Base-by-base conservation (phyloP, 2,329 filamentous ascomycete species). In the Fusarium goolgardi region DNA sequence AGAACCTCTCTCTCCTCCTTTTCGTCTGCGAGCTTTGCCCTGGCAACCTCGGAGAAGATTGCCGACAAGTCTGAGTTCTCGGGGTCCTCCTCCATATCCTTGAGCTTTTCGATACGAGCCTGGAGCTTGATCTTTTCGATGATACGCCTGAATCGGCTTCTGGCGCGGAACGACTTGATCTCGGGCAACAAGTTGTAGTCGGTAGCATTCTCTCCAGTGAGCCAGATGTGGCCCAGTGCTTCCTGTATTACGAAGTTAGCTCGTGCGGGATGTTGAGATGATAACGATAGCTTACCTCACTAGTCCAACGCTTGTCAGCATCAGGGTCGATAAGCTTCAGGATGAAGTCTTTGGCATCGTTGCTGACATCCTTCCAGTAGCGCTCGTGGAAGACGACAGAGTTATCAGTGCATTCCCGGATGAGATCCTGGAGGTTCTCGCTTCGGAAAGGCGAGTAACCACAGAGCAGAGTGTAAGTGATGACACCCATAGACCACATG, bases 401-500 rank as follows among this genome's bases (percentile, higher is more conserved):
- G 40, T 89, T 91, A 65, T 87, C 89, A 74, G 88, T 93, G 82
- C 94, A 98, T 81, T 99, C 96, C 67, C 97, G 93, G 71, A 99
- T 96, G 70, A 99, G 85, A 75, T 98, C 96, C 70, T 91, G 87
- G 49, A 99, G 85, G 75, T 92, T 97, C 83, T 99, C 96, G 65
- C 94, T 96, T 71, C 96, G 90, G 87, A 99, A 99, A 21, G 96
- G 96, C 44, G 95, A 97, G 83, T 99, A 99, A 72, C 96, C 96
- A 78, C 96, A 99, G 52, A 99, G 91, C 29, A 99, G 86, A 18
- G 96, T 99, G 81, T 99, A 99, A 41, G 96, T 98, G 75, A 99
- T 99, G 75, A 99, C 96, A 66, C 96, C 96, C 81, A 99, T 87
- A 5, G 96, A 98, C 96, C 96, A 99, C 93, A 99, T 97, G 78